Evolutionary conservation across 352 stramenopile genomes (phyloP).

Genomic region (Plasmopara halstedii): DNA sequence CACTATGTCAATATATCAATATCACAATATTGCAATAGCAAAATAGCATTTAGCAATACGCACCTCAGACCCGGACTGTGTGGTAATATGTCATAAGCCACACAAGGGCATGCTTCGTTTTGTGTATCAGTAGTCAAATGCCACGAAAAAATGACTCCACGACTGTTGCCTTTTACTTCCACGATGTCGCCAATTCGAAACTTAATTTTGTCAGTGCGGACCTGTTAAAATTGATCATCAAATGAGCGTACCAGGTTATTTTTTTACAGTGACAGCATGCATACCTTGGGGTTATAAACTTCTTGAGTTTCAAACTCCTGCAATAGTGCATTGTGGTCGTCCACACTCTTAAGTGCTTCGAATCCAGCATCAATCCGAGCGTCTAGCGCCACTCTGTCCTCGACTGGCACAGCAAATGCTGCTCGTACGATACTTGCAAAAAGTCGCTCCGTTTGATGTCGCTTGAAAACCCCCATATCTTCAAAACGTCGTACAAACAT

Average conservation of each 20-base stretch:
- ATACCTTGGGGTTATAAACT: constrained; percentile 46
- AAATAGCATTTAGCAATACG: background rate
- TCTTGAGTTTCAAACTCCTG: constrained; percentile 33
- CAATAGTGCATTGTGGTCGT: constrained; percentile 67
- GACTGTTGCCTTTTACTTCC: constrained; percentile 37
- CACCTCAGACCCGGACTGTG: constrained; percentile 47
- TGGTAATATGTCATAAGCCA: constrained; percentile 66
- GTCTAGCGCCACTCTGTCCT: constrained; percentile 18
- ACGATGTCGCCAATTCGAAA: constrained; percentile 71
- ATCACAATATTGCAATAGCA: too few species aligned
- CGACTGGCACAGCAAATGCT: constrained; percentile 38
- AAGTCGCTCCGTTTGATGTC: constrained; percentile 10
- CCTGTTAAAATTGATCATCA: constrained; percentile 17
- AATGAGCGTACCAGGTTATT: background rate
- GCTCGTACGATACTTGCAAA: constrained; percentile 43
- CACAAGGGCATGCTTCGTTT: constrained; percentile 26
- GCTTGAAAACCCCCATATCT: constrained; percentile 36
- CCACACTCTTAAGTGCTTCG: constrained; percentile 37
- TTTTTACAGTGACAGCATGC: constrained; percentile 2
- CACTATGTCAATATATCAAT: too few species aligned
- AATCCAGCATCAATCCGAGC: constrained; percentile 63
- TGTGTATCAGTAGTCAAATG: constrained; percentile 19
- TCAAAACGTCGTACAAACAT: constrained; percentile 44
- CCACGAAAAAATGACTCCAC: constrained; percentile 63
- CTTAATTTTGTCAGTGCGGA: constrained; percentile 36